Base-by-base conservation (phyloP, 164 flowering plant species). In the Kingdonia uniflora region DNA sequence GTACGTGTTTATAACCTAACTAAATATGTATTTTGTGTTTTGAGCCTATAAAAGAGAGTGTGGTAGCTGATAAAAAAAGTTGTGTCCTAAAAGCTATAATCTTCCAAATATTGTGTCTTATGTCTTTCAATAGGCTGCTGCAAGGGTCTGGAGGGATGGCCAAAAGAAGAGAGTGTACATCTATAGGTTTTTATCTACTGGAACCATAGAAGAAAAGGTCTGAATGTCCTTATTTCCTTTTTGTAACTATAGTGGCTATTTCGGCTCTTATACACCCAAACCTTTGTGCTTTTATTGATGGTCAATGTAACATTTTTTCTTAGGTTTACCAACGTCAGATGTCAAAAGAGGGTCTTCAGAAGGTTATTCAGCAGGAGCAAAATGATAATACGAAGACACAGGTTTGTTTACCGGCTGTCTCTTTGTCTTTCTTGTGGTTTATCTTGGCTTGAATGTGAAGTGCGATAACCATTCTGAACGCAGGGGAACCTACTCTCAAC, bases 311-410 rank as follows among this genome's bases (percentile, higher is more conserved):
- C 15, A 10, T 52, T 49, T 52, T 62, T 44, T 59, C 48, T n/a
- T 61, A 89, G 99, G 99, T 87, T 1, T 94, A 77, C 79, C 97
- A 94, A 74, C 99, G 96, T 51, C 99, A 94, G 58, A 87, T 94
- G 95, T 89, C 99, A 41, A 94, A 94, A 76, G 99, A 88, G 79
- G 99, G 99, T 60, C 92, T 94, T 56, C 99, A 89, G 69, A 89
- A 89, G 70, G 96, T 94, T 51, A 94, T 94, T 68, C 99, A 94
- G 65, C 78, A 71, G 52, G 99, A 89, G 63, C 80, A 80, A 58
- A 62, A 41, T n/a, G 95, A 87, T 37, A 62, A 48, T 56, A 43
- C 33, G 15, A 61, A 49, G 42, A 21, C 70, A 35, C 79, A 81
- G 85, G 87, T 81, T 25, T 22, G 17, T 33, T 35, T 14, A n/a